A percentile compares a stretch with the other conserved stretches of the same genome.
These are phyloP conservation scores for Berberis vulgaris DNA, from an alignment of 164 flowering plant species.

Conservation along the genomic window DNA sequence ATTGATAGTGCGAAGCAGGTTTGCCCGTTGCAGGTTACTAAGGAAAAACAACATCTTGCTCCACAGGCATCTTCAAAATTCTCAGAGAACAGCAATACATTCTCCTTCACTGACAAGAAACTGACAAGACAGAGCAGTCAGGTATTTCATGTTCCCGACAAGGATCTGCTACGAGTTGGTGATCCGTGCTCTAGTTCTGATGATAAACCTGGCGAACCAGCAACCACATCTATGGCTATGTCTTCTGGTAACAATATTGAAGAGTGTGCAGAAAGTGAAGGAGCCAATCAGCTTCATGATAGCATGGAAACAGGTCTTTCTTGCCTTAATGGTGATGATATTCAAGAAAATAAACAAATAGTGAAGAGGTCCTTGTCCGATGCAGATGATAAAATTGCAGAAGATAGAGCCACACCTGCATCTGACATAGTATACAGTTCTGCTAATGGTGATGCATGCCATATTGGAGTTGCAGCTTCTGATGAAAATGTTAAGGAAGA, in stretches of 20 bases:
- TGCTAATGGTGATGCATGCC: constrained; percentile 3
- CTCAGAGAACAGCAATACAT: not conserved
- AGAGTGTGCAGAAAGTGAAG: not conserved
- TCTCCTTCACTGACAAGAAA: constrained; percentile 7
- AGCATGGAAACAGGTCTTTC: constrained; percentile 4
- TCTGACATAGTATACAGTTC: not conserved
- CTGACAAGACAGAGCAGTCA: constrained; percentile 3
- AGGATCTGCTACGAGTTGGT: constrained; percentile 17
- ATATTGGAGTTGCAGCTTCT: constrained; percentile 3
- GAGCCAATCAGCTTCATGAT: constrained; percentile 5
- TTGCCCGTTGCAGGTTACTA: too few species aligned
- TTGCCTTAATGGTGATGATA: constrained; percentile 1
- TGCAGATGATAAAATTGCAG: too few species aligned
- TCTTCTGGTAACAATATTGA: constrained; percentile 5
- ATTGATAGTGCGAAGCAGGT: constrained; percentile 16
- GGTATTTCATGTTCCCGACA: constrained; percentile 7
- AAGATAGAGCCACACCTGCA: too few species aligned
- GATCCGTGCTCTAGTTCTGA: constrained; percentile 20
- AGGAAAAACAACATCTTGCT: too few species aligned
- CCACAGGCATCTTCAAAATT: too few species aligned
- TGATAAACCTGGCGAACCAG: constrained; percentile 15
- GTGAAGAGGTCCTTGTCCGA: not conserved
- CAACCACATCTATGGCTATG: constrained; percentile 1
- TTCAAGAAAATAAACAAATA: constrained; percentile 5
- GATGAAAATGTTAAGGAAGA: constrained; percentile 13